Evolutionary conservation across 176 grass and related monocot species (phyloP).

Genomic region (Cenchrus purpureus): DNA sequence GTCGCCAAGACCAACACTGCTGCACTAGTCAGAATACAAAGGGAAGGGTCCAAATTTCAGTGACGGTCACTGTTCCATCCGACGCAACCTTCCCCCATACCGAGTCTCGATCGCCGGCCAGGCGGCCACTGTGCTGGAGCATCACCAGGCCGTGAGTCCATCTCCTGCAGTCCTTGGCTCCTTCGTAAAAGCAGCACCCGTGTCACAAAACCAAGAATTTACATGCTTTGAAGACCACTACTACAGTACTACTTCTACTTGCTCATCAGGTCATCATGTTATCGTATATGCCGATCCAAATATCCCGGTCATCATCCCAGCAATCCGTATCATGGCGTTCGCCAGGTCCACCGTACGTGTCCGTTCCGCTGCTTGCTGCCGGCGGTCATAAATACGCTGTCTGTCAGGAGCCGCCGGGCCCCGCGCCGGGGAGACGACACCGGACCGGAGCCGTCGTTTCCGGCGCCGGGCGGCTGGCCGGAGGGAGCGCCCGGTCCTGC

Average conservation of each 20-base stretch:
- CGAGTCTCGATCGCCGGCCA: background rate
- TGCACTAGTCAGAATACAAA: background rate
- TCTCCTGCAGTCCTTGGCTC: background rate
- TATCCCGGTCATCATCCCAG: background rate
- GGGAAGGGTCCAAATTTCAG: background rate
- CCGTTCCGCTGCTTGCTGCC: background rate
- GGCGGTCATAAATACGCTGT: background rate
- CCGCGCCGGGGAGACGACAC: background rate
- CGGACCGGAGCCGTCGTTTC: background rate
- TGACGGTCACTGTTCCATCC: background rate
- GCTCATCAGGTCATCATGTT: background rate
- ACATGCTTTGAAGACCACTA: too few species aligned
- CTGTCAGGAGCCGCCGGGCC: background rate
- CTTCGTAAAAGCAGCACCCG: background rate
- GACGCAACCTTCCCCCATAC: background rate
- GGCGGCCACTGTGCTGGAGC: too few species aligned
- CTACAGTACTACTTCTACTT: too few species aligned
- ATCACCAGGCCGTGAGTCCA: too few species aligned
- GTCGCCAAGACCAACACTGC: background rate
- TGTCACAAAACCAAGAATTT: background rate
- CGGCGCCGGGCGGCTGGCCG: background rate
- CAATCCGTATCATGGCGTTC: background rate
- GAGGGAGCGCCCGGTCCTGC: too few species aligned
- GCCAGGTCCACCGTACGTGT: slow-evolving; percentile 3
- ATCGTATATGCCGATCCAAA: background rate